Conservation (phyloP, 176 grass and related monocot species). For the Cocos nucifera region DNA sequence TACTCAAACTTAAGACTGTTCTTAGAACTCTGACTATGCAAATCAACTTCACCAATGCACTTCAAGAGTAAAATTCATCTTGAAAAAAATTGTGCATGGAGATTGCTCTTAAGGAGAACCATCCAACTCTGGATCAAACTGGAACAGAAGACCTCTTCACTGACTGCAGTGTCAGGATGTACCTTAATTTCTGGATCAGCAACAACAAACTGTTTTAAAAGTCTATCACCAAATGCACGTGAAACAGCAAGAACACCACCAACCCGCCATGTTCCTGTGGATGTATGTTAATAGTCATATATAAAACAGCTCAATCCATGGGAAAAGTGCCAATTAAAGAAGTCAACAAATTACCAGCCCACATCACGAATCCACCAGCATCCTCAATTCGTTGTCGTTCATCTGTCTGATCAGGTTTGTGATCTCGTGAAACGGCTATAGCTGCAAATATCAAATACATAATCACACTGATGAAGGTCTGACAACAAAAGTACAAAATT, state of each 20-base stretch:
- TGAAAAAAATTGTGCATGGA: no score
- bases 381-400: slow-evolving; percentile 7
- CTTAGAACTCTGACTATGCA: not conserved
- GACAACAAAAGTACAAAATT: no score
- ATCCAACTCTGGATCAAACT: not conserved
- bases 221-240: slow-evolving; percentile 1
- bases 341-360: not conserved
- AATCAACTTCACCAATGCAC: no score
- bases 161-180: not conserved
- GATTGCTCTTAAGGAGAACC: not conserved
- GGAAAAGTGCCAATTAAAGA: not conserved
- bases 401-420: slow-evolving; percentile 12
- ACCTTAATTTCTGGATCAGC: slow-evolving; percentile 10
- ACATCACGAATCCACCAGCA: slow-evolving; percentile 4
- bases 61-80: no score
- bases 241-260: slow-evolving; percentile 4
- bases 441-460: not conserved
- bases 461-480: no score
- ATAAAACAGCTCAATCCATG: not conserved
- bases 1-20: not conserved
- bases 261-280: slow-evolving; percentile 18
- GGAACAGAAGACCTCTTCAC: not conserved
- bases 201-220: slow-evolving; percentile 12
- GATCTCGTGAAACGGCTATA: slow-evolving; percentile 6
- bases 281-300: slow-evolving; percentile 3